phyloP scores from a whole-genome alignment of 2,329 filamentous ascomycete species.

The Cryoendolithus antarcticus region DNA sequence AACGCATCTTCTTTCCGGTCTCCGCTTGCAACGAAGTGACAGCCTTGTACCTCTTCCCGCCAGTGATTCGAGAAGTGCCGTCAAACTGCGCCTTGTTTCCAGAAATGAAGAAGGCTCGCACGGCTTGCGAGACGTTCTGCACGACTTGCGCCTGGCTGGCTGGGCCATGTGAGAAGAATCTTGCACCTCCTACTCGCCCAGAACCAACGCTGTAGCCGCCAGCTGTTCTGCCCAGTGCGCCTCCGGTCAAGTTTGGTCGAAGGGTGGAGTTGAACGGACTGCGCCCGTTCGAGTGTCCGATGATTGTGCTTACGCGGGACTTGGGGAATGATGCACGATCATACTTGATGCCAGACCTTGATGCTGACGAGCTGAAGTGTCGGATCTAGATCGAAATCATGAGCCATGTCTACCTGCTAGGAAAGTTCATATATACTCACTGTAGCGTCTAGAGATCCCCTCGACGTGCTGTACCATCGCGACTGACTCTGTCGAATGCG shows the following conservation, averaged over 20 bases:
- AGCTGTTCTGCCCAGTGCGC: slow-evolving; percentile 68
- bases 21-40: slow-evolving; percentile 67
- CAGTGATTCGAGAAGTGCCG: slow-evolving; percentile 53
- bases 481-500: slow-evolving; percentile 52
- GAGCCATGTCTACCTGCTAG: too few relatives aligned
- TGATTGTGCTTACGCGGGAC: slow-evolving; percentile 43
- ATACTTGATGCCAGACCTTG: slow-evolving; percentile 27
- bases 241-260: slow-evolving; percentile 83
- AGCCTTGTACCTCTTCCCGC: slow-evolving; percentile 66
- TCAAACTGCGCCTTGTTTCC: slow-evolving; percentile 83
- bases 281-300: slow-evolving; percentile 55
- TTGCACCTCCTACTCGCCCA: slow-evolving; percentile 55
- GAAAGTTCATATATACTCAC: slow-evolving; percentile 10
- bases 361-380: slow-evolving; percentile 38
- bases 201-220: slow-evolving; percentile 68
- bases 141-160: slow-evolving; percentile 80
- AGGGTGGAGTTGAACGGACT: slow-evolving; percentile 81
- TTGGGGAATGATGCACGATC: slow-evolving; percentile 42
- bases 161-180: slow-evolving; percentile 84
- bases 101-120: slow-evolving; percentile 84
- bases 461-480: slow-evolving; percentile 48
- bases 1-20: slow-evolving; percentile 54
- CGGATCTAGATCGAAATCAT: slow-evolving; percentile 14
- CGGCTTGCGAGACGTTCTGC: slow-evolving; percentile 86
- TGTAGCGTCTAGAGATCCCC: slow-evolving; percentile 30